Evolutionary conservation across 2,329 filamentous ascomycete genomes (phyloP).

Genomic region (Alternaria alternata): DNA sequence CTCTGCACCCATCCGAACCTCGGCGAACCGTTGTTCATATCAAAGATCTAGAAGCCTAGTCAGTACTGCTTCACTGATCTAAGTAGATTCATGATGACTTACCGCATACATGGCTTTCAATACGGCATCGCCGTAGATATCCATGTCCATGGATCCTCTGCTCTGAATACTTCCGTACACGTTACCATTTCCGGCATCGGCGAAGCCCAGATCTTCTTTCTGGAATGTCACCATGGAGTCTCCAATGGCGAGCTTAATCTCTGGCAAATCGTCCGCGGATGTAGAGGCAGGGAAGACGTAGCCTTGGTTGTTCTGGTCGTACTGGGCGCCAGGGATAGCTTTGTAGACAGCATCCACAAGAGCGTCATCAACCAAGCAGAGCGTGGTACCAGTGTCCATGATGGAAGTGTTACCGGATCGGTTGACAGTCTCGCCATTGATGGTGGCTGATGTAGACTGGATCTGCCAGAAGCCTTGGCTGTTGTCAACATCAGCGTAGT

Average conservation of each 20-base stretch:
- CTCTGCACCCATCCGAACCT: constrained; percentile 34
- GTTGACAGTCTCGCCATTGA: constrained; percentile 49
- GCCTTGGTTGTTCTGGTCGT: constrained; percentile 60
- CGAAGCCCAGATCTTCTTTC: constrained; percentile 39
- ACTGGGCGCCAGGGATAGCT: constrained; percentile 61
- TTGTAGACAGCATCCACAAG: constrained; percentile 67
- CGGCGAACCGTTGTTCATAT: constrained; percentile 30
- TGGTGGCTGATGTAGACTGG: constrained; percentile 60
- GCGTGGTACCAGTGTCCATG: constrained; percentile 74
- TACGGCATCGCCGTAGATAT: constrained; percentile 33
- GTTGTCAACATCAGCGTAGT: constrained; percentile 63
- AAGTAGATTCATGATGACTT: constrained; percentile 4
- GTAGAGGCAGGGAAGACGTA: constrained; percentile 60
- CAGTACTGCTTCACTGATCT: not conserved
- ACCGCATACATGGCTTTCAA: constrained; percentile 37
- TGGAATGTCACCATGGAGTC: constrained; percentile 28
- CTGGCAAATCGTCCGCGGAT: constrained; percentile 20
- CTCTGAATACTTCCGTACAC: constrained; percentile 35
- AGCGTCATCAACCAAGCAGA: constrained; percentile 65
- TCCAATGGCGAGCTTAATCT: constrained; percentile 31
- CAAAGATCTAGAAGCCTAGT: constrained; percentile 25
- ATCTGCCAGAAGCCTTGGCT: constrained; percentile 71
- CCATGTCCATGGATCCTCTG: constrained; percentile 31
- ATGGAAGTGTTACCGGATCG: constrained; percentile 51
- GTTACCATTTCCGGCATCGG: constrained; percentile 30